phyloP scores from a whole-genome alignment of 2,329 filamentous ascomycete genomes.

The Nigrospora sphaerica region DNA sequence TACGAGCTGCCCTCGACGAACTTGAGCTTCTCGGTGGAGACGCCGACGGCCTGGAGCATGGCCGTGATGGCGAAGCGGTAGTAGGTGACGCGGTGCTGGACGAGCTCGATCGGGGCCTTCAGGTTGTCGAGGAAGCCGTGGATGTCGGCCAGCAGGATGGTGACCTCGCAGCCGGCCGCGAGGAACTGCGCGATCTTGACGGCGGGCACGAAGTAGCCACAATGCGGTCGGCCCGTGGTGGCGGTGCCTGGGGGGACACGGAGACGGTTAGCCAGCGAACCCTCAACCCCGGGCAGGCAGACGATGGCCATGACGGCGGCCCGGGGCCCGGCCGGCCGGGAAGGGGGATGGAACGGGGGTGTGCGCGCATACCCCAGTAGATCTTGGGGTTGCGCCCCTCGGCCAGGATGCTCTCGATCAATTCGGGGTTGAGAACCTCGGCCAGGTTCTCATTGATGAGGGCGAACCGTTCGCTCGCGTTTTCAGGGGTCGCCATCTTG shows the following conservation, averaged over 20 bases:
- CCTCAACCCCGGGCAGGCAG: too few species aligned
- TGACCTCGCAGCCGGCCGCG: constrained; percentile 74
- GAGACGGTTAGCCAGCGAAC: too few species aligned
- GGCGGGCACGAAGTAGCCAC: constrained; percentile 81
- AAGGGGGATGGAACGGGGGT: constrained; percentile 7
- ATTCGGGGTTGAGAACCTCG: constrained; percentile 78
- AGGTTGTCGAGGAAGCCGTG: constrained; percentile 76
- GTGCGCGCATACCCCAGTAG: constrained; percentile 62
- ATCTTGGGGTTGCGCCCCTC: constrained; percentile 67
- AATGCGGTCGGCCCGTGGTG: constrained; percentile 81
- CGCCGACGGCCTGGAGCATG: constrained; percentile 69
- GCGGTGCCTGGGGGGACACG: constrained; percentile 51
- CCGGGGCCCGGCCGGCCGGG: not conserved
- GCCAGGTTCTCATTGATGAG: constrained; percentile 76
- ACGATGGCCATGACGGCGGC: not conserved
- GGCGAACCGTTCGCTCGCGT: constrained; percentile 31
- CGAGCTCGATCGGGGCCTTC: constrained; percentile 83
- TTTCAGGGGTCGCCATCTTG: not conserved
- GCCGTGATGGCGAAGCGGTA: constrained; percentile 72
- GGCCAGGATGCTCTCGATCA: constrained; percentile 65
- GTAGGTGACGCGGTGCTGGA: constrained; percentile 75
- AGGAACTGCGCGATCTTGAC: constrained; percentile 89
- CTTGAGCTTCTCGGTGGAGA: constrained; percentile 69
- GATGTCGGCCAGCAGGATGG: constrained; percentile 68
- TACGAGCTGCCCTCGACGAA: constrained; percentile 83